These are phyloP conservation scores for Mycena galericulata DNA, from an alignment of 768 basidiomycete genomes.

Conservation along the genomic window DNA sequence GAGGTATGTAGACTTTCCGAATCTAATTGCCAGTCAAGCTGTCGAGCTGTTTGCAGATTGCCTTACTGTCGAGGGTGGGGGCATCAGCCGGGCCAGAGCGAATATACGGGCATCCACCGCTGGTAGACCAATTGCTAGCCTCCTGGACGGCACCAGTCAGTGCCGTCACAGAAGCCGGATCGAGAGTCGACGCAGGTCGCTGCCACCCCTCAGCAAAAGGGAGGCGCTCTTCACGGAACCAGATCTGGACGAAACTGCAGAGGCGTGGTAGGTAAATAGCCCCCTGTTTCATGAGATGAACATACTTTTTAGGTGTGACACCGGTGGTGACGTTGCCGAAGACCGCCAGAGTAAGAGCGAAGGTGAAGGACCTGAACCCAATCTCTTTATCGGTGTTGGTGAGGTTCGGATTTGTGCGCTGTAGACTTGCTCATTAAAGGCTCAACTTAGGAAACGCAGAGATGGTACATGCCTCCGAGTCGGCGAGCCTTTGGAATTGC, in stretches of 20 bases:
- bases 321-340: slow-evolving; percentile 35
- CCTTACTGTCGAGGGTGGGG: slow-evolving; percentile 30
- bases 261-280: neutral
- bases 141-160: slow-evolving; percentile 22
- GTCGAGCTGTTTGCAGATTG: slow-evolving; percentile 30
- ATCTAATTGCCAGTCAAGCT: neutral
- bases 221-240: slow-evolving; percentile 35
- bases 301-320: slow-evolving; percentile 29
- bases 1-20: no score
- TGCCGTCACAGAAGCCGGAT: slow-evolving; percentile 17
- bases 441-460: neutral
- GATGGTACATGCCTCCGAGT: slow-evolving; percentile 24
- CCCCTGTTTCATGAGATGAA: neutral
- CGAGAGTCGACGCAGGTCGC: slow-evolving; percentile 4
- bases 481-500: slow-evolving; percentile 25
- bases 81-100: slow-evolving; percentile 15
- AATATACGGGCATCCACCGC: slow-evolving; percentile 34
- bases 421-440: neutral
- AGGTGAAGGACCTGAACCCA: slow-evolving; percentile 26
- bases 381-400: slow-evolving; percentile 35
- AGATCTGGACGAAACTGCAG: slow-evolving; percentile 32
- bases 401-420: slow-evolving; percentile 32
- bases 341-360: slow-evolving; percentile 27
- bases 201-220: slow-evolving; percentile 34
- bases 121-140: slow-evolving; percentile 29